These are phyloP conservation scores for Polyporus tsugae DNA, from an alignment of 1,284 basidiomycete species.

Conservation along the genomic window DNA sequence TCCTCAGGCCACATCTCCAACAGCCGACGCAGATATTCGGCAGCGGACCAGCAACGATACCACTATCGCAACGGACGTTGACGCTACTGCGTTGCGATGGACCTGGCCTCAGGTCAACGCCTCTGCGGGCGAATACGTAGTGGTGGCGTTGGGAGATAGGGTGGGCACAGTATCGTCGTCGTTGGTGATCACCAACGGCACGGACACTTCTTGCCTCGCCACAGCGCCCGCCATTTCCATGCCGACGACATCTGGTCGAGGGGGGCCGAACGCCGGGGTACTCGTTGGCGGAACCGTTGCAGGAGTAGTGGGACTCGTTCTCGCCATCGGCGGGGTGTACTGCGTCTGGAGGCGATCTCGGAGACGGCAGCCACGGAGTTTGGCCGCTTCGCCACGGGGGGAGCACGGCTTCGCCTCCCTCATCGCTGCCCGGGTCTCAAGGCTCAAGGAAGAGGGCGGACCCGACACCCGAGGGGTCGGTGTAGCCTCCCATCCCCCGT, in stretches of 20 bases:
- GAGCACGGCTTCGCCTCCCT: not conserved
- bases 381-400: slow-evolving; percentile 14
- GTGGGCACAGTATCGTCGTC: slow-evolving; percentile 19
- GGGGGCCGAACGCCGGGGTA: slow-evolving; percentile 30
- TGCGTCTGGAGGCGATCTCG: slow-evolving; percentile 32
- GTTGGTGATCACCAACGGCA: slow-evolving; percentile 37
- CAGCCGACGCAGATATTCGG: not conserved
- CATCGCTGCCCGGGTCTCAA: not conserved
- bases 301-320: slow-evolving; percentile 40
- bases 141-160: slow-evolving; percentile 24
- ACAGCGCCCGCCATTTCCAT: slow-evolving; percentile 14
- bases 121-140: slow-evolving; percentile 36
- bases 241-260: slow-evolving; percentile 2
- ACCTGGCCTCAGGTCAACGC: slow-evolving; percentile 38
- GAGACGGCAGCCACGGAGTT: slow-evolving; percentile 13
- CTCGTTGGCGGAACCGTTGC: slow-evolving; percentile 43
- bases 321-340: slow-evolving; percentile 19
- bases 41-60: not conserved
- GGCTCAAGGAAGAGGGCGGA: not conserved
- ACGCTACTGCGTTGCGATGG: slow-evolving; percentile 10
- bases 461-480: too few relatives aligned
- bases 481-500: not conserved
- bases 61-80: not conserved
- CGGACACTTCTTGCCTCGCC: slow-evolving; percentile 31
- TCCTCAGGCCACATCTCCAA: not conserved